Conservation (phyloP, 106 monocot genomes). For the Dendrobium huoshanense region DNA sequence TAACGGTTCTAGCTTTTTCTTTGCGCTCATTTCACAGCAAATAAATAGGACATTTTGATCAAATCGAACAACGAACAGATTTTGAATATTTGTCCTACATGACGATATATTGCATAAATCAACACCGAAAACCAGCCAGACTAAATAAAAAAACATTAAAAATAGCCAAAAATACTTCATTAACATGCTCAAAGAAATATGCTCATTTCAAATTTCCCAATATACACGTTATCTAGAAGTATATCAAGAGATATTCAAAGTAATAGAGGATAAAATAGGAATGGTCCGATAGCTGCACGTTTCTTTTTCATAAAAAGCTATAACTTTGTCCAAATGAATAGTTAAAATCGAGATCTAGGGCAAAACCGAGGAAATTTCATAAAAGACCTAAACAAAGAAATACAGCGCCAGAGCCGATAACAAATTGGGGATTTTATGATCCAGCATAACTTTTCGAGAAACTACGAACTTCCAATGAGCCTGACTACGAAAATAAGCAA, state of each 20-base stretch:
- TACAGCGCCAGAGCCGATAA: not conserved
- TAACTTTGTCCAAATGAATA: not conserved
- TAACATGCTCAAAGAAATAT: not conserved
- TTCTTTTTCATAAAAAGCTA: not conserved
- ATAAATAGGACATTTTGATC: not conserved
- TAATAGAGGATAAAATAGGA: not conserved
- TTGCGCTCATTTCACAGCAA: not conserved
- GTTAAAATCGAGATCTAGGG: not conserved
- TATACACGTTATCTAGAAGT: slow-evolving; percentile 5
- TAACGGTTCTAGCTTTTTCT: not conserved
- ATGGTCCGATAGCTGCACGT: not conserved
- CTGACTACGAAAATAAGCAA: not conserved
- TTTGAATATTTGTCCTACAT: not conserved
- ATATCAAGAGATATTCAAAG: not conserved
- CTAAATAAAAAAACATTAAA: not conserved
- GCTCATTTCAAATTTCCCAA: not conserved
- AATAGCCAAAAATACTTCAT: not conserved
- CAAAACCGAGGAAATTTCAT: not conserved
- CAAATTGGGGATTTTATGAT: not conserved
- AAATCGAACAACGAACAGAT: not conserved
- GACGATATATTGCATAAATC: not conserved
- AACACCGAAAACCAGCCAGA: not conserved
- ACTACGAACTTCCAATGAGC: not conserved
- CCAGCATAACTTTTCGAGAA: not conserved
- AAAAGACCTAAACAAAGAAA: not conserved